Base-by-base conservation (phyloP, 2,329 filamentous ascomycete species). In the Aquanectria penicillioides region DNA sequence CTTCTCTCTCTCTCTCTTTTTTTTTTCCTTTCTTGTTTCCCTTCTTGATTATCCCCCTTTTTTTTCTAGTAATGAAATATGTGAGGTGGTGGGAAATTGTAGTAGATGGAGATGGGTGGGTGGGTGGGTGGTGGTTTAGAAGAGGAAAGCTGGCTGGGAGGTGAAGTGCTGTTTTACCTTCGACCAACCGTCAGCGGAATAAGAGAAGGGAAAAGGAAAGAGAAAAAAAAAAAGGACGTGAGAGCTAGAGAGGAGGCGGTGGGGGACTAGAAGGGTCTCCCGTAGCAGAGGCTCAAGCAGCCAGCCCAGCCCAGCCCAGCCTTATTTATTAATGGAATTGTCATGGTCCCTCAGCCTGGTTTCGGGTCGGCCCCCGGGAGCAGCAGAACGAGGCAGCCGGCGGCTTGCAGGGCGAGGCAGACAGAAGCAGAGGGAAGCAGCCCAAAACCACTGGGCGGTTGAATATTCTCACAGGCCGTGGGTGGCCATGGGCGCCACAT, bases 121-220 rank as follows among this genome's bases (percentile, higher is more conserved):
- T 15, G 38, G 7, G 40, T 38, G 29, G 34, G 23, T 31, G 41
- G 11, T 37, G 34, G 18, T 13, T 17, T 22, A 13, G 36, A 20
- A 22, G 18, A 46, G n/a, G n/a, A n/a, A n/a, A 36, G 47, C 22
- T 51, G 37, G 18, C 33, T 23, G 12, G n/a, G 31, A 43, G 40
- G 33, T 44, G 53, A 57, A 54, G 53, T 57, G 15, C 53, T 57
- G 53, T 57, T 26, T 15, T 51, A 43, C 53, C 53, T 57, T 44
- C 44, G 28, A 31, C 53, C 41, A 29, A 48, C 15, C 34, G 28
- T 10, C 26, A 22, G 46, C 22, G 23, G 23, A 11, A 34, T 23
- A 20, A 8, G 28, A 44, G 25, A 25, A 38, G 33, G 36, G 23
- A 41, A 41, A 46, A 31, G 26, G 37, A 51, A 26, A 11, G 22